Evolutionary conservation across 306 rosid species (phyloP).

Genomic region (Trifolium fragiferum): DNA sequence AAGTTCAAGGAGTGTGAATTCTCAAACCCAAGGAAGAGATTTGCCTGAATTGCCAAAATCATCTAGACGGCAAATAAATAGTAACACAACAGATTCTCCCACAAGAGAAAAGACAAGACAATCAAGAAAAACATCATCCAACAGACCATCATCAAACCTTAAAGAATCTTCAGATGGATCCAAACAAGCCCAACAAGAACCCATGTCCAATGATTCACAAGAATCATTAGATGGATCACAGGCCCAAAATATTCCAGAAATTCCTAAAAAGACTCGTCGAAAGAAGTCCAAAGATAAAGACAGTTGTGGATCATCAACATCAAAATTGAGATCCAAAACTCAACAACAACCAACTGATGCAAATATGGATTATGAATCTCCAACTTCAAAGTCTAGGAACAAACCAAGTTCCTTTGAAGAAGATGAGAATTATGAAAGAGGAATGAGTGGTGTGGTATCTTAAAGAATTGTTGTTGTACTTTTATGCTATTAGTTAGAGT

Average conservation of each 20-base stretch:
- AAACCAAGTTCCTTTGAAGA: slow-evolving; percentile 46
- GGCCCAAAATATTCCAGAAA: slow-evolving; percentile 42
- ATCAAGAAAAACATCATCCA: slow-evolving; percentile 54
- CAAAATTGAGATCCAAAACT: slow-evolving; percentile 49
- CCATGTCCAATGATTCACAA: background rate
- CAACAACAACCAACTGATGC: slow-evolving; percentile 35
- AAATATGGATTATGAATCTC: slow-evolving; percentile 27
- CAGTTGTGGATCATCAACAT: slow-evolving; percentile 27
- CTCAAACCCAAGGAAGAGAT: slow-evolving; percentile 43
- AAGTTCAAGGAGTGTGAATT: slow-evolving; percentile 32
- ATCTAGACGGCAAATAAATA: slow-evolving; percentile 50
- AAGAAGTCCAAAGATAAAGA: slow-evolving; percentile 75
- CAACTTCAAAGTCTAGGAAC: slow-evolving; percentile 39
- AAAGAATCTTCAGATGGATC: slow-evolving; percentile 49
- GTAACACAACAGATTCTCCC: slow-evolving; percentile 50
- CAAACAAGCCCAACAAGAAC: background rate
- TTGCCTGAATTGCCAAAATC: slow-evolving; percentile 58
- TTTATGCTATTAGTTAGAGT: slow-evolving; percentile 46
- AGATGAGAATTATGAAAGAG: slow-evolving; percentile 42
- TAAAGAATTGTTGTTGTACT: slow-evolving; percentile 28
- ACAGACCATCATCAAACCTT: slow-evolving; percentile 32
- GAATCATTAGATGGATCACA: slow-evolving; percentile 37
- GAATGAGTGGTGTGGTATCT: slow-evolving; percentile 39
- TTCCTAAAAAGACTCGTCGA: slow-evolving; percentile 67
- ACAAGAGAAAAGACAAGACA: slow-evolving; percentile 55